These are phyloP conservation scores for Talaromyces sp. DNA, from an alignment of 2,329 filamentous ascomycete genomes.

Conservation along the genomic window DNA sequence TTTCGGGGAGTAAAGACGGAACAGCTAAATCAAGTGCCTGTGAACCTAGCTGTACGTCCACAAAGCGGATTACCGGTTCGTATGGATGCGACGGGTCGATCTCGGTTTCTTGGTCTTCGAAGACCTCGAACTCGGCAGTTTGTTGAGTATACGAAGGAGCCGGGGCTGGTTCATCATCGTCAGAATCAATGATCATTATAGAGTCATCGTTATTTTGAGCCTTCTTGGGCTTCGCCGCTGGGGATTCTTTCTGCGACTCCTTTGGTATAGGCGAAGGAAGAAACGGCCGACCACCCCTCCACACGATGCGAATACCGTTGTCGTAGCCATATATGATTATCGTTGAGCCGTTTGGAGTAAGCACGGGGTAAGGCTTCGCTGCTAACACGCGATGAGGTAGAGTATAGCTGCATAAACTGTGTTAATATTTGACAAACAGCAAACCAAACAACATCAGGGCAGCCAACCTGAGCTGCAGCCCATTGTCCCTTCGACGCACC, in stretches of 20 bases:
- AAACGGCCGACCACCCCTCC: slow-evolving; percentile 53
- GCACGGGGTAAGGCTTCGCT: slow-evolving; percentile 52
- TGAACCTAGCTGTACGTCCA: slow-evolving; percentile 50
- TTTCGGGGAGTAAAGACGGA: slow-evolving; percentile 39
- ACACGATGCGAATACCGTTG: slow-evolving; percentile 52
- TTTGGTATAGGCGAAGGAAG: slow-evolving; percentile 23
- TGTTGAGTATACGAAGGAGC: slow-evolving; percentile 1
- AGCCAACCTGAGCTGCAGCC: slow-evolving; percentile 37
- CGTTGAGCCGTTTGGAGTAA: slow-evolving; percentile 56
- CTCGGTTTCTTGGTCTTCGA: slow-evolving; percentile 50
- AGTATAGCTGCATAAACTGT: slow-evolving; percentile 49
- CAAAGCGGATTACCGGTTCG: slow-evolving; percentile 46
- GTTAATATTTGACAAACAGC: neutral
- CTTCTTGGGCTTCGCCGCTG: slow-evolving; percentile 15
- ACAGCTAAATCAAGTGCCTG: slow-evolving; percentile 49
- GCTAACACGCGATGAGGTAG: slow-evolving; percentile 53
- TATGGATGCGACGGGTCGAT: slow-evolving; percentile 52
- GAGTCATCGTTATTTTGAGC: slow-evolving; percentile 31
- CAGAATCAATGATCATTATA: slow-evolving; percentile 52
- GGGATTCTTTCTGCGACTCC: slow-evolving; percentile 19
- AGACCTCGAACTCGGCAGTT: slow-evolving; percentile 19
- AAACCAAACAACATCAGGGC: neutral
- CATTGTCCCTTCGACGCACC: slow-evolving; percentile 33
- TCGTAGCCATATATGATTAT: slow-evolving; percentile 57
- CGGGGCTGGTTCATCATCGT: slow-evolving; percentile 49